Evolutionary conservation across 371 early-diverging fungal species (phyloP).

Genomic region (Mortierella sp.): DNA sequence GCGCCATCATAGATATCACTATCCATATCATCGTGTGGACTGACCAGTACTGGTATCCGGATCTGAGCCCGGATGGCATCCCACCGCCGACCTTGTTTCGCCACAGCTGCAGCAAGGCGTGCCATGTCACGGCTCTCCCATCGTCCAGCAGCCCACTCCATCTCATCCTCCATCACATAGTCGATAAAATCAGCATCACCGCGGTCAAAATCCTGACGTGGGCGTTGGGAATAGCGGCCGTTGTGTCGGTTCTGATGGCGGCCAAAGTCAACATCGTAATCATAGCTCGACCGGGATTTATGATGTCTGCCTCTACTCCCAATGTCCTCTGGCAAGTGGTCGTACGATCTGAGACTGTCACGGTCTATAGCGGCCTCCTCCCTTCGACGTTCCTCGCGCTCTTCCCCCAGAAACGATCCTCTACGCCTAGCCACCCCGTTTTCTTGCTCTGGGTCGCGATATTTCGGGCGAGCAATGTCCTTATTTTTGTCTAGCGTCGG

Average conservation of each 20-base stretch:
- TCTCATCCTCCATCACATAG: constrained; percentile 19
- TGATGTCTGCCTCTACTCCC: background rate
- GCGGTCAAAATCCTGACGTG: constrained; percentile 13
- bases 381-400: background rate
- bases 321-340: background rate
- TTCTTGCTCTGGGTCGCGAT: constrained; percentile 15
- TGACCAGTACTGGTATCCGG: constrained; percentile 34
- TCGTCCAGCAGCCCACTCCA: constrained; percentile 46
- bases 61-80: constrained; percentile 46
- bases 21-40: constrained; percentile 33
- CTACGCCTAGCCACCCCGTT: constrained; percentile 26
- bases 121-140: constrained; percentile 51
- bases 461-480: constrained; percentile 21
- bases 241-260: background rate
- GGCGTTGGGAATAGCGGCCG: constrained; percentile 3
- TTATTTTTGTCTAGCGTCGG: constrained; percentile 5
- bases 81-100: constrained; percentile 50
- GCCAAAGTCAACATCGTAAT: constrained; percentile 7
- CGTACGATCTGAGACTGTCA: background rate
- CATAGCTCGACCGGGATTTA: constrained; percentile 4
- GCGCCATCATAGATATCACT: constrained; percentile 36
- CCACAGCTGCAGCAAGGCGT: constrained; percentile 42
- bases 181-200: constrained; percentile 6
- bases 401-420: background rate
- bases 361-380: background rate